Conservation (phyloP, 176 grass and related monocot genomes). For the Carex parvula region DNA sequence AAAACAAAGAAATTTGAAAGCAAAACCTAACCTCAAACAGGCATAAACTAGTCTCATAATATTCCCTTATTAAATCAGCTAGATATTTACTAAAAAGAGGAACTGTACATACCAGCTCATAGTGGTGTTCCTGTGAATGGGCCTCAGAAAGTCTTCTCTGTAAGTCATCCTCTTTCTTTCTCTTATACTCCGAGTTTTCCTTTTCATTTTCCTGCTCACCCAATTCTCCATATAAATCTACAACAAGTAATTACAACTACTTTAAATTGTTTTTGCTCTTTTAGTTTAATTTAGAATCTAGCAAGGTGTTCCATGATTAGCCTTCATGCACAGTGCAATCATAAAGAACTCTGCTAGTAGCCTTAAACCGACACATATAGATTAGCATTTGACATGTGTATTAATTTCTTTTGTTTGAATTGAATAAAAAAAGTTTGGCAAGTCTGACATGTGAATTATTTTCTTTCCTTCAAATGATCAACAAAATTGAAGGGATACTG, state of each 20-base stretch:
- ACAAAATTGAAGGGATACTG: too few relatives aligned
- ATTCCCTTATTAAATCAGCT: not conserved
- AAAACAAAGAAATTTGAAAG: not conserved
- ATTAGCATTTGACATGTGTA: not conserved
- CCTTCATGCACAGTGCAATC: constrained; percentile 1
- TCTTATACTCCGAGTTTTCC: constrained; percentile 84
- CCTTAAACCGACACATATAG: not conserved
- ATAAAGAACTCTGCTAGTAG: too few relatives aligned
- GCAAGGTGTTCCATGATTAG: constrained; percentile 5
- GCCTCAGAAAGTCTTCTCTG: constrained; percentile 74
- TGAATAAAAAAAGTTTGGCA: too few relatives aligned
- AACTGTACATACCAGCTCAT: constrained; percentile 63
- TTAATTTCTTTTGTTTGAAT: not conserved
- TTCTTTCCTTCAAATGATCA: too few relatives aligned
- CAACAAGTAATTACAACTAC: constrained; percentile 29
- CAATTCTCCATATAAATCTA: constrained; percentile 83
- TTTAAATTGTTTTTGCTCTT: constrained; percentile 13
- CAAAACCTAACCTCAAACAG: not conserved
- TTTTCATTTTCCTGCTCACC: constrained; percentile 82
- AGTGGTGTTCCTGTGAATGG: constrained; percentile 51
- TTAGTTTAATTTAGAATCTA: not conserved
- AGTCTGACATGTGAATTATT: too few relatives aligned
- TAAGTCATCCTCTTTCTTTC: constrained; percentile 88
- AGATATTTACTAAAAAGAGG: constrained; percentile 11
- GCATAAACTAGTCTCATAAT: constrained; percentile 4